Conservation (phyloP, 2,329 filamentous ascomycete species). For the Fusarium miscanthi region DNA sequence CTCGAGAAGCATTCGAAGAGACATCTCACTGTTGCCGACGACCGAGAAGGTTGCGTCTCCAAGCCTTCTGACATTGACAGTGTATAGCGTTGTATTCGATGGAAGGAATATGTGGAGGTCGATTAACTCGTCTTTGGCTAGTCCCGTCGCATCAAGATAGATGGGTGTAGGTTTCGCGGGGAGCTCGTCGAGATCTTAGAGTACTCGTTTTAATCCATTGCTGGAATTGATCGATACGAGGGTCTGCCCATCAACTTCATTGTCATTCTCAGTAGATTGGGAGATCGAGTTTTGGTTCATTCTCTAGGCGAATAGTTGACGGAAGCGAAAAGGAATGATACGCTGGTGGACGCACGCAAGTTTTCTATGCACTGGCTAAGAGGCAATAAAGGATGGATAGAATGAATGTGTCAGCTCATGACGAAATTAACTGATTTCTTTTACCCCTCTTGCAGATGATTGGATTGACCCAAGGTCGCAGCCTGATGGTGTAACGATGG, state of each 20-base stretch:
- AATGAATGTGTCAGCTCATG: no score
- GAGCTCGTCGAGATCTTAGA: not conserved
- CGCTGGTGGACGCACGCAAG: not conserved
- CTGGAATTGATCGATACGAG: not conserved
- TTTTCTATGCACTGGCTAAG: no score
- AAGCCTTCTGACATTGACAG: not conserved
- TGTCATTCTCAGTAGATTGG: not conserved
- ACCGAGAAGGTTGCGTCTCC: not conserved
- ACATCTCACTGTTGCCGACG: not conserved
- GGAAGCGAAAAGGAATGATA: not conserved
- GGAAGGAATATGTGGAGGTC: not conserved
- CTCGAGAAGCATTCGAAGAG: not conserved
- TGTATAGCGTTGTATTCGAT: not conserved
- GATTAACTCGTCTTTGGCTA: not conserved
- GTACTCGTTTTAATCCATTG: not conserved
- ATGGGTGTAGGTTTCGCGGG: not conserved
- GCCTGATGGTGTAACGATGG: not conserved
- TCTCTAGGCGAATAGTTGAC: not conserved
- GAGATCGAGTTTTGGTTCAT: not conserved
- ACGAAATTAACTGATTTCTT: not conserved
- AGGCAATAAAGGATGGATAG: not conserved
- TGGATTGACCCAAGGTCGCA: not conserved
- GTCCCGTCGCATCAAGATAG: not conserved
- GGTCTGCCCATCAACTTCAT: fast-evolving
- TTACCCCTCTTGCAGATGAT: not conserved